Evolutionary conservation across 306 rosid species (phyloP), one percentile per base, ranked within the genome.

Genomic region (Mimosa bimucronata): DNA sequence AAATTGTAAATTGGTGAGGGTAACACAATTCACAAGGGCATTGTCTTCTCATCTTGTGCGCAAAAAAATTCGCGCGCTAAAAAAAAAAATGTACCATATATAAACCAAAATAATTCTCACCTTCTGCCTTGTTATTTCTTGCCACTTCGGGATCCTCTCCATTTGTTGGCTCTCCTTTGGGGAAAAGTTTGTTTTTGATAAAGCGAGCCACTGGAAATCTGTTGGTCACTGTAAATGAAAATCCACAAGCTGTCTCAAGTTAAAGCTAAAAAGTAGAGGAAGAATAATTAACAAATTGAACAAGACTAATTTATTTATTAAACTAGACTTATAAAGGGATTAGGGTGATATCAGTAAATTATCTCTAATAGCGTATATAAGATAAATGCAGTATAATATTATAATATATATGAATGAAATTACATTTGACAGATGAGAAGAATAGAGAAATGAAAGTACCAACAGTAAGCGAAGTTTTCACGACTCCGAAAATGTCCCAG

Each of bases 361-460:
- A n/a, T n/a, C n/a, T n/a, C n/a, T n/a, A n/a, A n/a, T n/a, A n/a
- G n/a, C n/a, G n/a, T n/a, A n/a, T n/a, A n/a, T n/a, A n/a, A n/a
- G n/a, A n/a, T n/a, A n/a, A n/a, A n/a, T n/a, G n/a, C n/a, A n/a
- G n/a, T n/a, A n/a, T n/a, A n/a, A n/a, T n/a, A n/a, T n/a, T n/a
- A n/a, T n/a, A n/a, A n/a, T n/a, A n/a, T n/a, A n/a, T n/a, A n/a
- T n/a, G n/a, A n/a, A n/a, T n/a, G n/a, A n/a, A 60, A 11, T 60
- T 60, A 60, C 13, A 21, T 7, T 11, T 21, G 13, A n/a, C 19
- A 21, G 21, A 57, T 57, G 64, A 57, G 29, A 9, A 57, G 38
- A 57, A n/a, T 4, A 23, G 25, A 57, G 37, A 60, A 28, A 60
- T 60, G 1, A 38, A 23, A 4, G 30, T 76, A 82, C 85, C 81